Base-by-base conservation (phyloP, 306 rosid species). In the Delonix regia region DNA sequence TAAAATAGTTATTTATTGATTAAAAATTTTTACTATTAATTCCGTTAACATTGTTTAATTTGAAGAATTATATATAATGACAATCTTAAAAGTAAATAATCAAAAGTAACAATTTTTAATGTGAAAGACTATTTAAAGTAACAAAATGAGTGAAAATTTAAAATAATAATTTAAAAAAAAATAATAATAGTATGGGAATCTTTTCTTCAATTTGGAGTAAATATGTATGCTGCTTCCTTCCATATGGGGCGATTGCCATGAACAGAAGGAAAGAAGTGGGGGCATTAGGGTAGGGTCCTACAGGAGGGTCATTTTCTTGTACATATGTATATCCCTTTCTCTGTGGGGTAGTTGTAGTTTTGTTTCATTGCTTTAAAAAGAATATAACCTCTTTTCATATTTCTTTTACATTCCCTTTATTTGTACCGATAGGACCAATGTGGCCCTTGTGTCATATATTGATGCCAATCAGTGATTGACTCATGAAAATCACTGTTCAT, bases 251-350 rank as follows among this genome's bases (percentile, higher is more conserved):
- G 18, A 57, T 91, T 81, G 84, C 90, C 82, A 83, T 81, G 86
- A 82, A 81, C 82, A 79, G 83, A 90, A 91, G 94, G 91, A 77
- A 87, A 87, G 75, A 36, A 66, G 81, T 73, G 72, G 86, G 82
- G 76, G 1, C 62, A 18, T 38, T n/a, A 38, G 25, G 25, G 55
- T 70, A 73, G 79, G 85, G 61, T 69, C 83, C 51, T 65, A 38
- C 67, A 6, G 39, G 39, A 48, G n/a, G 71, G 24, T 57, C 60
- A 34, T 67, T 74, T 77, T 82, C 81, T 79, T 74, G 24, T 15
- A 44, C 53, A 13, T 63, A 47, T 47, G 16, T 1, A 69, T 74
- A 74, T 69, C 72, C 77, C 76, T 76, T 84, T 73, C 69, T 77
- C 7, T 82, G 74, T 87, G 78, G 84, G 83, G 49, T 45, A 62